Evolutionary conservation across 768 basidiomycete species (phyloP).

Genomic region (Rhizopogon vesiculosus): DNA sequence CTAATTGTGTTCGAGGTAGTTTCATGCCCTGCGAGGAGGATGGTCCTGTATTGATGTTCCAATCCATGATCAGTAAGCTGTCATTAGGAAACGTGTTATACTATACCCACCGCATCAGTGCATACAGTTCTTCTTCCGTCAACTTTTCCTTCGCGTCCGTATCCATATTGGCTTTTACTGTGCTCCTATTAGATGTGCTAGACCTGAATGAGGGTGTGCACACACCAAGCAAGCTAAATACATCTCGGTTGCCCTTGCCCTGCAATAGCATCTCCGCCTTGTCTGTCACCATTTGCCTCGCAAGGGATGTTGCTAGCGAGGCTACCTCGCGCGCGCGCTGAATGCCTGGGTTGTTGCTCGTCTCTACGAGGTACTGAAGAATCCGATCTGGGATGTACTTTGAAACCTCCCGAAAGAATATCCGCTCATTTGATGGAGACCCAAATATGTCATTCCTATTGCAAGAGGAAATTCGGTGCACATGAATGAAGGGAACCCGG

Average conservation of each 20-base stretch:
- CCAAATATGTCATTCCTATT: slow-evolving; percentile 5
- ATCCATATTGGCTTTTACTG: slow-evolving; percentile 28
- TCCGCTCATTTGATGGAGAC: slow-evolving; percentile 1
- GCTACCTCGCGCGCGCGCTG: slow-evolving; percentile 1
- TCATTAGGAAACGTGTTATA: neutral
- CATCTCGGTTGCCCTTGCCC: slow-evolving; percentile 5
- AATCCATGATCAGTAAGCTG: neutral
- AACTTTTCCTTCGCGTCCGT: slow-evolving; percentile 19
- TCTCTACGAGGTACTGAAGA: slow-evolving; percentile 30
- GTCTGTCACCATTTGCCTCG: slow-evolving; percentile 9
- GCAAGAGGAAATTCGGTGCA: neutral
- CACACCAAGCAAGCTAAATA: slow-evolving; percentile 35
- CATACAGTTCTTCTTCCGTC: slow-evolving; percentile 7
- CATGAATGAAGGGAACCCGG: neutral
- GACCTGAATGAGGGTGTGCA: neutral
- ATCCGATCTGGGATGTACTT: slow-evolving; percentile 25
- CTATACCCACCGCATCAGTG: slow-evolving; percentile 14
- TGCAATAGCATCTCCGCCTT: slow-evolving; percentile 8
- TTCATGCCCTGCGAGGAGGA: slow-evolving; percentile 51
- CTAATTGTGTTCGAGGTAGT: slow-evolving; percentile 54
- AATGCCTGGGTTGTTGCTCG: slow-evolving; percentile 15
- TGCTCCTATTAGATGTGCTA: neutral
- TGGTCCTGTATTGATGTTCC: slow-evolving; percentile 28
- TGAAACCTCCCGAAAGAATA: slow-evolving; percentile 28
- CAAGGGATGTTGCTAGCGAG: neutral